Conservation (phyloP, 257 asterid genomes). For the Lycium barbarum region DNA sequence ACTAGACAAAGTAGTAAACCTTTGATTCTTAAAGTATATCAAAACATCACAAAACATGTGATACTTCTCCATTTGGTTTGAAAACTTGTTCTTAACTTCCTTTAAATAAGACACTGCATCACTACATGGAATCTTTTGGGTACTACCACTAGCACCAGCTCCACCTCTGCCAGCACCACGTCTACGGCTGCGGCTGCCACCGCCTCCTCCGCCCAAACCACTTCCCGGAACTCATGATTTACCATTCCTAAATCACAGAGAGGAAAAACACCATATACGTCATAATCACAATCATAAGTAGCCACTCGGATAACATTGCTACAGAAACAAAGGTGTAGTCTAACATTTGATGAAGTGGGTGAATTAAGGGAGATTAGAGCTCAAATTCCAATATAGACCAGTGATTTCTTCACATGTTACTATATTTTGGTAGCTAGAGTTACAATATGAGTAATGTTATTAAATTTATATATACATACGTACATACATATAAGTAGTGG, state of each 20-base stretch:
- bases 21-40: constrained; percentile 96
- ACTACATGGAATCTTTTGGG: constrained; percentile 78
- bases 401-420: background rate
- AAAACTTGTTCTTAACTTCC: constrained; percentile 95
- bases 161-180: constrained; percentile 47
- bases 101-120: constrained; percentile 89
- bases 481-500: background rate
- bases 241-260: no score
- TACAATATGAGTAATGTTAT: background rate
- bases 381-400: background rate
- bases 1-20: constrained; percentile 48
- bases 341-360: background rate
- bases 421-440: background rate
- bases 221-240: constrained; percentile 37
- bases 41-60: constrained; percentile 91
- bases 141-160: constrained; percentile 54
- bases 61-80: constrained; percentile 85
- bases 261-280: background rate
- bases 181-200: constrained; percentile 42
- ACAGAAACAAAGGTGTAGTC: background rate
- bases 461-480: background rate
- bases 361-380: background rate
- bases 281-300: background rate
- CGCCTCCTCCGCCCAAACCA: constrained; percentile 43
- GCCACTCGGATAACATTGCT: background rate